Evolutionary conservation across 2,329 filamentous ascomycete species (phyloP).

Genomic region (Paradendryphiella salina): DNA sequence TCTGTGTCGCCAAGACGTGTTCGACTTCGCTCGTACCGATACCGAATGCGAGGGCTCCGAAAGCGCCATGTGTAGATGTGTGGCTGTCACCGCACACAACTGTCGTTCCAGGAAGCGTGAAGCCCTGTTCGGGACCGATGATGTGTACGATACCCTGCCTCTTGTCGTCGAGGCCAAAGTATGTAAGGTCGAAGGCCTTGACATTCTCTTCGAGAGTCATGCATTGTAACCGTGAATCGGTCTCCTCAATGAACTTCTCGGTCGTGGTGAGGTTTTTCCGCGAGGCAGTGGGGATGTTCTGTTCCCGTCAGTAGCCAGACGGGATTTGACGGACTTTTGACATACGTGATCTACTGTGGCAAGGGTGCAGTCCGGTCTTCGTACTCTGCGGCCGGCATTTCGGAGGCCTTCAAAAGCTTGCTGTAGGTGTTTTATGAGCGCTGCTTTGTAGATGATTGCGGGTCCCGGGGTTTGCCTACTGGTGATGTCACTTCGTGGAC

Average conservation of each 20-base stretch:
- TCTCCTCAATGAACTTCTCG: slow-evolving; percentile 89
- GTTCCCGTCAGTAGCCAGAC: slow-evolving; percentile 19
- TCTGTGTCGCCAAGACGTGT: slow-evolving; percentile 96
- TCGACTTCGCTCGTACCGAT: slow-evolving; percentile 99
- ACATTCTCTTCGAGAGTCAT: slow-evolving; percentile 97
- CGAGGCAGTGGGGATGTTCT: slow-evolving; percentile 93
- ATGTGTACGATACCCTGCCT: slow-evolving; percentile 98
- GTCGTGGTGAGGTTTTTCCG: slow-evolving; percentile 94
- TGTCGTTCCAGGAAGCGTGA: slow-evolving; percentile 94
- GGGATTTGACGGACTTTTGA: neutral
- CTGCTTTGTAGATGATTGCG: neutral
- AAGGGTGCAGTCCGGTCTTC: slow-evolving; percentile 93
- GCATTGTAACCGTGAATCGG: slow-evolving; percentile 91
- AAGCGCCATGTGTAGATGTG: slow-evolving; percentile 96
- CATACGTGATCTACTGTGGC: slow-evolving; percentile 95
- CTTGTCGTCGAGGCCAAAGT: slow-evolving; percentile 95
- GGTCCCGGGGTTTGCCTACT: slow-evolving; percentile 53
- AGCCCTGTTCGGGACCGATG: slow-evolving; percentile 97
- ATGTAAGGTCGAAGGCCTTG: slow-evolving; percentile 92
- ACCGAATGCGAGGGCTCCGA: slow-evolving; percentile 90
- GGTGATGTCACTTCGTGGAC: slow-evolving; percentile 99
- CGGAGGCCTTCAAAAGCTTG: slow-evolving; percentile 97
- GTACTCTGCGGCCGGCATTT: slow-evolving; percentile 84
- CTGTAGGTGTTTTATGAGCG: slow-evolving; percentile 50
- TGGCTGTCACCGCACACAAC: slow-evolving; percentile 98